Conservation (phyloP, 306 rosid species). For the Glycyrrhiza uralensis region DNA sequence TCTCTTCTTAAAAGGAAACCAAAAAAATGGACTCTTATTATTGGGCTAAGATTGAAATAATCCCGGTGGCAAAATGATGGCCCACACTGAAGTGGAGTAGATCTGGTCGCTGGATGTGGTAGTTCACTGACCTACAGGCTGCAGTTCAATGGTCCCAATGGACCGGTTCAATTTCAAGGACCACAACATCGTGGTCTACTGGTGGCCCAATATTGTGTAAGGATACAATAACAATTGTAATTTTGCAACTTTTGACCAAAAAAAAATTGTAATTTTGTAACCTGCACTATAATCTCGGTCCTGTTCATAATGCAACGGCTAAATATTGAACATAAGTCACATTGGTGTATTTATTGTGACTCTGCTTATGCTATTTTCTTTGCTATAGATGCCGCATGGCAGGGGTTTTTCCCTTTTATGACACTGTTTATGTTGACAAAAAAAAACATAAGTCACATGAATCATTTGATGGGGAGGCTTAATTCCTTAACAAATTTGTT, state of each 20-base stretch:
- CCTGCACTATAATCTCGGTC: not conserved
- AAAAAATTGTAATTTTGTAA: no score
- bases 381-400: no score
- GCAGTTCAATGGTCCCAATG: constrained; percentile 35
- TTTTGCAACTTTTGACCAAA: no score
- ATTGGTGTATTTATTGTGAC: no score
- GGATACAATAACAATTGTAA: not conserved
- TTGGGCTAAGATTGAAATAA: constrained; percentile 44
- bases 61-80: constrained; percentile 22
- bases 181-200: constrained; percentile 30
- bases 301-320: no score
- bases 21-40: constrained; percentile 35
- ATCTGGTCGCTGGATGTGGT: constrained; percentile 44
- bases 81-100: constrained; percentile 36
- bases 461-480: not conserved
- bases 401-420: no score
- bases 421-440: no score
- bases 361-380: no score
- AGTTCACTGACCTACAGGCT: constrained; percentile 30
- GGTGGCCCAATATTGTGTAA: constrained; percentile 35
- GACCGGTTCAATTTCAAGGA: constrained; percentile 7
- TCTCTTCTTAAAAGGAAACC: no score
- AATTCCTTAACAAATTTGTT: not conserved
- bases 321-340: no score
- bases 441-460: not conserved